Evolutionary conservation across 441 rosid genomes (phyloP).

Genomic region (Gossypium lobatum): DNA sequence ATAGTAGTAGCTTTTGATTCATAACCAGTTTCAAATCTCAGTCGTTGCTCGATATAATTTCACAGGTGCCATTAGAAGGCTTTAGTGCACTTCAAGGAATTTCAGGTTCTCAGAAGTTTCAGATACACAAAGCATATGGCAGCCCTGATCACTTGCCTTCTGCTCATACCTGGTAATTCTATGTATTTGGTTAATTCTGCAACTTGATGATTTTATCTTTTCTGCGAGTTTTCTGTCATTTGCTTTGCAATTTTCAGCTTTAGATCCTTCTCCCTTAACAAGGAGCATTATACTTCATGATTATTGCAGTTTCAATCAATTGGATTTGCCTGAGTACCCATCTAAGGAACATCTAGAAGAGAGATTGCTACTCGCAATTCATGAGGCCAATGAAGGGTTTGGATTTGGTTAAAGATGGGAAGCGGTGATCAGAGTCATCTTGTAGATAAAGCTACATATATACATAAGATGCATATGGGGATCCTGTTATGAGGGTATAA

Average conservation of each 20-base stretch:
- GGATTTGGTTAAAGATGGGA: slow-evolving; percentile 59
- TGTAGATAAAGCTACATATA: slow-evolving; percentile 32
- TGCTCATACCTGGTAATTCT: slow-evolving; percentile 83
- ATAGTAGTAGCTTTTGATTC: neutral
- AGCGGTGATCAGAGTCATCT: slow-evolving; percentile 4
- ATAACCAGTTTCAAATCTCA: neutral
- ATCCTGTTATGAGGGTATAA: slow-evolving; percentile 9
- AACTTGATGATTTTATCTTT: neutral
- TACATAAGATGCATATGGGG: neutral
- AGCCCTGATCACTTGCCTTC: slow-evolving; percentile 86
- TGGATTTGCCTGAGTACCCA: slow-evolving; percentile 94
- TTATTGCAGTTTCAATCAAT: slow-evolving; percentile 80
- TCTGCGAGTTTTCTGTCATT: neutral
- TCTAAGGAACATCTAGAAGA: slow-evolving; percentile 83
- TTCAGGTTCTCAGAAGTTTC: slow-evolving; percentile 91
- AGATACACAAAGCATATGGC: slow-evolving; percentile 98
- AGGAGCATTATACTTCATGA: neutral
- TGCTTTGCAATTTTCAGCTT: neutral
- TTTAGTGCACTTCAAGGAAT: slow-evolving; percentile 95
- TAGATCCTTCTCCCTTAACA: neutral
- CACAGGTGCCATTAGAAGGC: slow-evolving; percentile 92
- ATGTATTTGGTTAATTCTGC: neutral
- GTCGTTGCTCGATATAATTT: neutral
- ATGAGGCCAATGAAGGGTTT: slow-evolving; percentile 89
- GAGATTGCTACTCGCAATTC: slow-evolving; percentile 87